A percentile compares a stretch with the other conserved stretches of the same genome.
These are phyloP conservation scores for Aplosporella prunicola DNA, from an alignment of 2,329 filamentous ascomycete genomes.

Conservation along the genomic window DNA sequence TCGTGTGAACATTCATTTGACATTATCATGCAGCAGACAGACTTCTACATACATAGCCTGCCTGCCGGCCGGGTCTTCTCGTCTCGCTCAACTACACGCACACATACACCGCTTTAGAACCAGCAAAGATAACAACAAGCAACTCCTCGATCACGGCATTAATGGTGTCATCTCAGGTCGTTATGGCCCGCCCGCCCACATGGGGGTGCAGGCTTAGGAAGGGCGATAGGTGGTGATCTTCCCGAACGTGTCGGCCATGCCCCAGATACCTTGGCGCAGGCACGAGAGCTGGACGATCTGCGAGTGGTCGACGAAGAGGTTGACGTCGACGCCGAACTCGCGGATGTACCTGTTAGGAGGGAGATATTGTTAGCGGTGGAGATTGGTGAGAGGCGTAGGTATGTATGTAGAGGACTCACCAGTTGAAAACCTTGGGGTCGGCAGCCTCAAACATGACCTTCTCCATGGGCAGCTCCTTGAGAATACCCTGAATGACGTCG, in stretches of 20 bases:
- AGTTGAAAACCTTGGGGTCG: conserved; percentile 47
- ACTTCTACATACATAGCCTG: too few species aligned
- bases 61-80: too few species aligned
- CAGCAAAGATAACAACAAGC: too few species aligned
- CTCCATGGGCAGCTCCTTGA: conserved; percentile 43
- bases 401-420: conserved; percentile 10
- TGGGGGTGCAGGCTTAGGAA: background rate
- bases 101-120: too few species aligned
- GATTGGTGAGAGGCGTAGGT: background rate
- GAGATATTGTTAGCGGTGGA: background rate
- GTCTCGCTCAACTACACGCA: too few species aligned
- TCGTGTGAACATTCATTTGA: too few species aligned
- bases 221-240: conserved; percentile 33
- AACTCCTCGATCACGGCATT: too few species aligned
- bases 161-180: too few species aligned
- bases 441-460: conserved; percentile 51
- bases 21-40: too few species aligned
- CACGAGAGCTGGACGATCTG: conserved; percentile 49
- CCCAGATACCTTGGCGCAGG: conserved; percentile 45
- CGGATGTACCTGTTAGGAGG: conserved; percentile 32
- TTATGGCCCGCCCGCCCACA: too few species aligned
- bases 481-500: conserved; percentile 45
- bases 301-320: conserved; percentile 49
- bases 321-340: conserved; percentile 49
- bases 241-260: conserved; percentile 47